Evolutionary conservation across 805 yeast genomes (phyloP), one percentile per base, ranked within the genome.

Genomic region (Cephaloascus fragrans): DNA sequence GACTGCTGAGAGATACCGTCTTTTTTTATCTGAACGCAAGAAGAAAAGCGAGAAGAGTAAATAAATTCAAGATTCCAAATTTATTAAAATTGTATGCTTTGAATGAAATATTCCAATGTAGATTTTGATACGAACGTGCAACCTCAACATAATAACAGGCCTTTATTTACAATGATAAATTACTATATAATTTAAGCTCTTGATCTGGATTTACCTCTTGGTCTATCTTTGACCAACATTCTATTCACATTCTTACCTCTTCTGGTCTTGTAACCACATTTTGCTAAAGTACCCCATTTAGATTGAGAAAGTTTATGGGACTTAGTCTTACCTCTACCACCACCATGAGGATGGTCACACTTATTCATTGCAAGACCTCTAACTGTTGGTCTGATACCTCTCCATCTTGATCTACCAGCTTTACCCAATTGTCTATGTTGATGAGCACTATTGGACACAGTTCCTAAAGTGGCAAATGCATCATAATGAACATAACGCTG

Each of bases 281-380:
- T 90, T 33, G 90, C 82, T 54, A 83, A 62, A 44, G 80, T 81
- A 53, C 98, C 98, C 96, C 97, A 90, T 59, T 94, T 94, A 40
- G 96, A 84, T 70, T 83, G 86, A 16, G 97, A 85, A 43, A 83
- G 73, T 68, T 87, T 90, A 65, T 90, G 89, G 47, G 96, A 86
- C 79, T 93, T 93, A 44, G 95, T 84, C 64, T 93, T 93, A 77
- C 98, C 98, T 74, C 98, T 81, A 67, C 98, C 98, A 81, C 98
- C 98, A 72, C 98, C 98, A 55, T 87, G 89, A 47, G 98, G 98
- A 69, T 93, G 98, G 63, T 93, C 97, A 57, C 80, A 77, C 47
- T 93, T 93, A 66, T 93, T 93, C 96, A 86, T 87, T 37, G 98
- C 97, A 51, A 87, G 85, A 75, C 98, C 98, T 70, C 98, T 83